Evolutionary conservation across 345 rosid genomes (phyloP), one percentile per base, ranked within the genome.

Genomic region (Linum lewisii): DNA sequence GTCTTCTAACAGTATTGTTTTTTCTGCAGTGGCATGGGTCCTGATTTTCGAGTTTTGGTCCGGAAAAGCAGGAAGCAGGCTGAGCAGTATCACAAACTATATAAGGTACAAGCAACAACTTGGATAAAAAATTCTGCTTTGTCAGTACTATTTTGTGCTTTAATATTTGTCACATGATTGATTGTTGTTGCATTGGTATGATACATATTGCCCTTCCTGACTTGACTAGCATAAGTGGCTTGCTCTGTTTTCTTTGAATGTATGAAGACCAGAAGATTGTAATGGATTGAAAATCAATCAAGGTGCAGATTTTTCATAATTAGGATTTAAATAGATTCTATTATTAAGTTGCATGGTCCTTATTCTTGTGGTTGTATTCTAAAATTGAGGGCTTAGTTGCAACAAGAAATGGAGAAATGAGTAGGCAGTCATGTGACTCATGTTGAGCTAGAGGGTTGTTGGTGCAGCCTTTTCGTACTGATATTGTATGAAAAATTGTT

Each of bases 41-140:
- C 96, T 62, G 98, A 88, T 75, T 91, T 88, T 55, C 79, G 95
- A 72, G 98, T 91, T 66, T 75, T 91, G 63, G 98, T 91, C 67
- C 81, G 92, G 68, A 91, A 91, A 75, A 91, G 98, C 64, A 79
- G 95, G 87, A 87, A 91, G 71, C 97, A 86, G 69, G 92, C 97
- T 8, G 97, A 84, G 66, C 95, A 89, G 63, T 89, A 89, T 71
- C 88, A 84, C 64, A 71, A 82, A 10, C 66, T 89, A 58, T 89
- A 89, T 72, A 86, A 86, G 78, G 97, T 86, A 81, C 63, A n/a
- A 1, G 34, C 29, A 1, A 13, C 7, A 34, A 11, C 7, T 11
- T 42, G 13, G 18, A 6, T 42, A 11, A 42, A 16, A 4, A 45
- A n/a, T 29, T 20, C 20, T 32, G 29, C 34, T 38, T 0, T 54